Evolutionary conservation across 768 basidiomycete genomes (phyloP).

Genomic region (Tulasnella sp.): DNA sequence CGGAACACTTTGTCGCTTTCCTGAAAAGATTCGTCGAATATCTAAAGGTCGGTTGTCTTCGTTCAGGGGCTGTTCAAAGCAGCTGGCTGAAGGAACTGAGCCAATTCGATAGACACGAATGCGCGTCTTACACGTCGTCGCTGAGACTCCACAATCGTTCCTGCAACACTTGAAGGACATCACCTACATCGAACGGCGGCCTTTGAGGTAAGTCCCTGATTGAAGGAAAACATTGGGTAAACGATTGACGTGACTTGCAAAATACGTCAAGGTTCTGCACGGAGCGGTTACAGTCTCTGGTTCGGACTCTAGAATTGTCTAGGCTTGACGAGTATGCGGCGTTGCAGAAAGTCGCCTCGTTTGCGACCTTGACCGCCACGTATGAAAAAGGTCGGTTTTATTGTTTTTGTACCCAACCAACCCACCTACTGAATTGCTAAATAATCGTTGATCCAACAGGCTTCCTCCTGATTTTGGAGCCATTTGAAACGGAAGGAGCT

Average conservation of each 20-base stretch:
- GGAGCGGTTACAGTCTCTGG: constrained; percentile 86
- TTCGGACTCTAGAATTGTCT: constrained; percentile 80
- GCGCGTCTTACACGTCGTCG: constrained; percentile 98
- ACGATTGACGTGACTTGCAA: too few species aligned
- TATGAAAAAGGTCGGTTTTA: constrained; percentile 75
- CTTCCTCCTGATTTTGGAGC: constrained; percentile 92
- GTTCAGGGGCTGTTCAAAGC: background rate
- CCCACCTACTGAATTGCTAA: too few species aligned
- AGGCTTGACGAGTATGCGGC: constrained; percentile 85
- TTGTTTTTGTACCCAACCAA: background rate
- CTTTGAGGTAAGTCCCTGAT: constrained; percentile 52
- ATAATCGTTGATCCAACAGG: constrained; percentile 32
- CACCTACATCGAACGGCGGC: constrained; percentile 92
- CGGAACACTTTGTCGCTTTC: constrained; percentile 98
- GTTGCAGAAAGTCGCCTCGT: constrained; percentile 89
- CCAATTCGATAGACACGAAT: constrained; percentile 65
- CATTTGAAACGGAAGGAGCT: constrained; percentile 96
- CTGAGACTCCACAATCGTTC: constrained; percentile 94
- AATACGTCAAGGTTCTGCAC: constrained; percentile 69
- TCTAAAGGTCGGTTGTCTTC: constrained; percentile 56
- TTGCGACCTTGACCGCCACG: constrained; percentile 93
- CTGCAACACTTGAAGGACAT: constrained; percentile 97
- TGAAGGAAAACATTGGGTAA: background rate
- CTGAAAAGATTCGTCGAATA: constrained; percentile 97
- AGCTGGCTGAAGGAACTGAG: background rate